phyloP scores from a whole-genome alignment of 2,329 filamentous ascomycete genomes.

The Cladosporium colombiae region DNA sequence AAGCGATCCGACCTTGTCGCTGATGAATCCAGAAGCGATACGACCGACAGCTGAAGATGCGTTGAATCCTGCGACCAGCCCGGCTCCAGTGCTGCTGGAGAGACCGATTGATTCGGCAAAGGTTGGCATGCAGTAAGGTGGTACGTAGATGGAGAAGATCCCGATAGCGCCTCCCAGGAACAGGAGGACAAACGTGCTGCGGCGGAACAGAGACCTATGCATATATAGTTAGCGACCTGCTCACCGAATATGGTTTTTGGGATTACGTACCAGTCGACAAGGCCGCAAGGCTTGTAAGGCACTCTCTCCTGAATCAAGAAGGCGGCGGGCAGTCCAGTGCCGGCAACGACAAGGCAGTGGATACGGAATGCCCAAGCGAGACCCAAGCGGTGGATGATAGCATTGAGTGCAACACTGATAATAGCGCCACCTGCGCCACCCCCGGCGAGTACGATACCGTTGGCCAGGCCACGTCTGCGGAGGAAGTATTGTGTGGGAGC shows the following conservation, averaged over 20 bases:
- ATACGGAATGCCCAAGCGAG: slow-evolving; percentile 56
- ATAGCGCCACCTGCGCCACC: slow-evolving; percentile 59
- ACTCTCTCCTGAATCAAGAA: slow-evolving; percentile 54
- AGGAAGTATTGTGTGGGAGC: slow-evolving; percentile 53
- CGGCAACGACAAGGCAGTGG: slow-evolving; percentile 54
- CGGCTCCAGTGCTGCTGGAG: slow-evolving; percentile 38
- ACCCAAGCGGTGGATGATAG: slow-evolving; percentile 46
- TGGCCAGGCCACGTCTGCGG: slow-evolving; percentile 47
- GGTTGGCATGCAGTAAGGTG: slow-evolving; percentile 62
- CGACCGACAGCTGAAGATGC: slow-evolving; percentile 61
- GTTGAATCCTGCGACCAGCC: slow-evolving; percentile 62
- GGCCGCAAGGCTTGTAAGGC: slow-evolving; percentile 28
- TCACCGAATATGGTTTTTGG: background rate
- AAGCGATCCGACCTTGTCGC: slow-evolving; percentile 56
- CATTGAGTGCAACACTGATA: slow-evolving; percentile 36
- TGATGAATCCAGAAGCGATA: slow-evolving; percentile 55
- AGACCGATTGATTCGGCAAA: slow-evolving; percentile 59
- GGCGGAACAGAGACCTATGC: slow-evolving; percentile 37
- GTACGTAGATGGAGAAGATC: slow-evolving; percentile 62
- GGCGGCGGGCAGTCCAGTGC: slow-evolving; percentile 58
- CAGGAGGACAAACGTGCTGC: slow-evolving; percentile 54
- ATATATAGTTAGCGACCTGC: slow-evolving; percentile 43
- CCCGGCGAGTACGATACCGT: slow-evolving; percentile 51
- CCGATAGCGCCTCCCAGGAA: slow-evolving; percentile 58
- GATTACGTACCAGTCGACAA: slow-evolving; percentile 9